Evolutionary conservation across 2,329 filamentous ascomycete genomes (phyloP), one percentile per base, ranked within the genome.

Genomic region (Dothistroma septosporum): DNA sequence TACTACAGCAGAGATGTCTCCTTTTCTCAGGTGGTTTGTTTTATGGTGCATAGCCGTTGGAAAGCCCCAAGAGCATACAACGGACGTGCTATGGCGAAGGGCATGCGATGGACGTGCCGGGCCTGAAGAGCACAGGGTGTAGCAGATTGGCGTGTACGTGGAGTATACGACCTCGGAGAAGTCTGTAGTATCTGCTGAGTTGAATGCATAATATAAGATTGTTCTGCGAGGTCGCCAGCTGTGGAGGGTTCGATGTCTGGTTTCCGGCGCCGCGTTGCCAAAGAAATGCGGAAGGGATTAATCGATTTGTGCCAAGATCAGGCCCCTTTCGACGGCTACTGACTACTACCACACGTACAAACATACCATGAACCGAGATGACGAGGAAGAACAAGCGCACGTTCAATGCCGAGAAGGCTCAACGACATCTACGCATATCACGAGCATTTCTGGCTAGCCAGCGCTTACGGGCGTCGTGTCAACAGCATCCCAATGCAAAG

Each of bases 81-180:
- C 47, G 21, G 16, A 62, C 14, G 1, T 62, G 59, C 57, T 55
- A 52, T 44, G 47, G 24, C 6, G 57, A 5, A 33, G 41, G 31
- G 53, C 32, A 53, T 21, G 35, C 35, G 32, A 53, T 37, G 21
- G 16, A 62, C 14, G 1, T 62, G 59, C 57, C 53, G 49, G 49
- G 37, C 55, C 52, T 49, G 50, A 46, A 56, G 35, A 46, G 61
- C 49, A 24, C 44, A 59, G 41, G 33, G 37, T 46, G 37, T 31
- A 28, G 9, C 47, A 50, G 16, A 28, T 12, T 28, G 10, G 28
- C 8, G 19, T 48, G 46, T 16, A 21, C 46, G 16, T 24, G 35
- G 35, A 37, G 35, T n/a, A n/a, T n/a, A n/a, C n/a, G n/a, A n/a
- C n/a, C n/a, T n/a, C n/a, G n/a, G 10, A 11, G 33, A 16, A 9